A percentile compares a stretch with the other conserved stretches of the same genome.
These are phyloP conservation scores for Ceratocystis cubensis DNA, from an alignment of 2,329 filamentous ascomycete species.

Conservation along the genomic window DNA sequence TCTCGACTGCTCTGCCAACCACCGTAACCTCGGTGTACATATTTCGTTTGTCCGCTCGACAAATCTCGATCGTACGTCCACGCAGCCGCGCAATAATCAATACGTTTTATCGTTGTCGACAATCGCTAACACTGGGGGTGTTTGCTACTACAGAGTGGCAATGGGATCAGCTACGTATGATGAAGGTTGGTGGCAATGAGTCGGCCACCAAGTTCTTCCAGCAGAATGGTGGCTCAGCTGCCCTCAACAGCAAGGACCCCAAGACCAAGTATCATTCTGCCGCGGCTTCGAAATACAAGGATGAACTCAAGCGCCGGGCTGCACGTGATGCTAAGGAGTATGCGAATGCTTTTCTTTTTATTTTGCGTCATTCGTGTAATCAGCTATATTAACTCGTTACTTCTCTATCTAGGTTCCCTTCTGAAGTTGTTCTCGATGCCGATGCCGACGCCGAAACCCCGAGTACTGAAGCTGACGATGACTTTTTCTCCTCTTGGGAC, in stretches of 20 bases:
- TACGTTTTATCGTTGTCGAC: background rate
- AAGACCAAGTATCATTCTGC: conserved; percentile 95
- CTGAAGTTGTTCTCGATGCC: conserved; percentile 64
- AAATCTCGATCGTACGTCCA: conserved; percentile 82
- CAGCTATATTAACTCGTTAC: background rate
- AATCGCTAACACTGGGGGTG: background rate
- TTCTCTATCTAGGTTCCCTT: conserved; percentile 51
- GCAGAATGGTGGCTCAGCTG: conserved; percentile 84
- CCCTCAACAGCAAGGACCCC: conserved; percentile 86
- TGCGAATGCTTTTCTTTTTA: conserved; percentile 27
- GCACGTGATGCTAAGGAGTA: conserved; percentile 76
- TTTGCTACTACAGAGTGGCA: conserved; percentile 59
- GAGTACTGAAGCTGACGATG: conserved; percentile 69
- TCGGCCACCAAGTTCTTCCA: conserved; percentile 98
- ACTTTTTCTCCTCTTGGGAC: conserved; percentile 99
- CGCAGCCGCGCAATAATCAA: background rate
- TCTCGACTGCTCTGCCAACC: conserved; percentile 92
- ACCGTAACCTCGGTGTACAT: conserved; percentile 94
- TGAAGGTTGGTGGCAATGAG: conserved; percentile 98
- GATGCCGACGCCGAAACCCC: conserved; percentile 66
- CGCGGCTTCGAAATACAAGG: conserved; percentile 95
- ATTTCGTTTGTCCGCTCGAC: conserved; percentile 98
- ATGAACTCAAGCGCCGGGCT: conserved; percentile 78
- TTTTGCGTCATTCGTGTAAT: background rate
- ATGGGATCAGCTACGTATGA: conserved; percentile 93